Evolutionary conservation across 208 protist genomes (phyloP).

Genomic region (Leishmania mexicana): DNA sequence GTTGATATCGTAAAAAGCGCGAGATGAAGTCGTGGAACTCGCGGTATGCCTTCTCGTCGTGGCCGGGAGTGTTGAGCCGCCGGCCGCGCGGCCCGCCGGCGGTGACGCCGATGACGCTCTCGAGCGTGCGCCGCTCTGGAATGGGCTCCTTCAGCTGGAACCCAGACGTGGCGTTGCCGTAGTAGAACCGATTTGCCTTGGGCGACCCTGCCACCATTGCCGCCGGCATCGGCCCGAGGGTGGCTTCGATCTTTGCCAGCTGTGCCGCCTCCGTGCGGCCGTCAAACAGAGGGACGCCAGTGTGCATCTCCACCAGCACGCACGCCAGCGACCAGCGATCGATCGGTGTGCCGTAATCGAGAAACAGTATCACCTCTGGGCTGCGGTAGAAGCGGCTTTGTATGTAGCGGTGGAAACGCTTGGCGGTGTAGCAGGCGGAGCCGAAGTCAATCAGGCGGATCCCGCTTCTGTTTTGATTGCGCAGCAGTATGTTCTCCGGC

Average conservation of each 20-base stretch:
- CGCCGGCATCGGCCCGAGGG: constrained; percentile 64
- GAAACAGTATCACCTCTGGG: constrained; percentile 97
- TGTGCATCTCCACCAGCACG: constrained; percentile 98
- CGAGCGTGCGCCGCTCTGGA: constrained; percentile 37
- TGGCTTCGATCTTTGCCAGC: constrained; percentile 92
- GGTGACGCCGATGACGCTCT: constrained; percentile 54
- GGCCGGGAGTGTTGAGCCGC: constrained; percentile 39
- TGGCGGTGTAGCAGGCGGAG: constrained; percentile 94
- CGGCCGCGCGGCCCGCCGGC: constrained; percentile 51
- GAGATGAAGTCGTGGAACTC: constrained; percentile 72
- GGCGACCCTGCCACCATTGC: constrained; percentile 66
- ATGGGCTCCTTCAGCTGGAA: constrained; percentile 46
- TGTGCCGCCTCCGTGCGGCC: constrained; percentile 96
- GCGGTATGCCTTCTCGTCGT: constrained; percentile 48
- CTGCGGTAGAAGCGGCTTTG: constrained; percentile 98
- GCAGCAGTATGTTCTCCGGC: constrained; percentile 94
- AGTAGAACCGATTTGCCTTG: constrained; percentile 69
- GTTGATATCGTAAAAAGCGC: constrained; percentile 54
- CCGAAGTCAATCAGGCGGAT: constrained; percentile 99
- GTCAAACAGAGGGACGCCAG: constrained; percentile 95
- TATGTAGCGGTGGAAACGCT: constrained; percentile 97
- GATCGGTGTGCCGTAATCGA: constrained; percentile 94
- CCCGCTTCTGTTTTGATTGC: constrained; percentile 84
- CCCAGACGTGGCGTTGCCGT: constrained; percentile 11
- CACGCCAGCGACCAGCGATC: constrained; percentile 99